Base-by-base conservation (phyloP, 176 grass and related monocot species). In the Aegilops tauschii region DNA sequence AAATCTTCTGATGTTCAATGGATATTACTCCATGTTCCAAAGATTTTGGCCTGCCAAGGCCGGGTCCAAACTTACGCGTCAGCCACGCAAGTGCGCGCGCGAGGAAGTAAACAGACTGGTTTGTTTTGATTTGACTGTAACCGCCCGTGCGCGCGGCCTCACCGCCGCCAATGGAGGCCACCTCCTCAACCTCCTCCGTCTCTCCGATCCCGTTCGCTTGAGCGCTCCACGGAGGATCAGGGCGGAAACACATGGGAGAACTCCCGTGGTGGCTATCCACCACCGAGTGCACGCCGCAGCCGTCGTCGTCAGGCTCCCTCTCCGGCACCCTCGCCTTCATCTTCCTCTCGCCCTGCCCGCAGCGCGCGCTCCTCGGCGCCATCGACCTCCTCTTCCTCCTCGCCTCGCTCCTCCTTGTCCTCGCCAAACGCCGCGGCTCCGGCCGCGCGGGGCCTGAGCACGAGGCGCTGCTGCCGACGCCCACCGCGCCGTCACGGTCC, bases 321-420 rank as follows among this genome's bases (percentile, higher is more conserved):
- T 2, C 73, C 35, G 80, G 77, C 4, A 20, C 12, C 12, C 64
- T 84, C 58, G 54, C 76, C 0, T 89, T 89, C 58, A 12, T 61
- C 76, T 80, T 89, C n/a, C 76, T 89, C 66, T 80, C 87, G 0
- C 74, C 75, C 0, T 84, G 87, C 66, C 65, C 75, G 40, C 75
- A 86, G 58, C 61, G 59, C 35, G 34, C 6, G 5, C 61, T 85
- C 77, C 61, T 89, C 34, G 77, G 44, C 42, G 44, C 59, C 59
- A 3, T 65, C 23, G 77, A 89, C 76, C 61, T 89, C 34, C 67
- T 1, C 4, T 89, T 85, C 82, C 17, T 85, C 45, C 45, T 5
- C 59, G 34, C 61, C 32, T 74, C 34, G 8, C 25, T 89, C 77
- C 34, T 68, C 63, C 27, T 65, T 12, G 4, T 13, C 59, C 8